A percentile compares a stretch with the other conserved stretches of the same genome.
phyloP scores from a whole-genome alignment of 1,284 basidiomycete genomes.

The Ceratobasidium theobromae region DNA sequence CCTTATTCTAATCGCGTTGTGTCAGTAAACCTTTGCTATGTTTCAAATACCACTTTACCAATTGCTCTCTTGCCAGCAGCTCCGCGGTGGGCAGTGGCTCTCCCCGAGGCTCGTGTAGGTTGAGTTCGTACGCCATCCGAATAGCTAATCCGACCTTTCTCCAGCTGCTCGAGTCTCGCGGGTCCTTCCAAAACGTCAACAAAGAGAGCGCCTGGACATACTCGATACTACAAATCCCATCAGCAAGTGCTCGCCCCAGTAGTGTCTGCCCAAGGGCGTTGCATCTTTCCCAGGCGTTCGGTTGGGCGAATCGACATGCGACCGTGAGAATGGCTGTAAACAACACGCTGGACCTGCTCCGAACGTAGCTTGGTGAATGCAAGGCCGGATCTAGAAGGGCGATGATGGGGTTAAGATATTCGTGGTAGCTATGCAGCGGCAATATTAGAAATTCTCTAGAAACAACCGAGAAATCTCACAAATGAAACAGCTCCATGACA shows the following conservation, averaged over 20 bases:
- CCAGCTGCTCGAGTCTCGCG: conserved; percentile 43
- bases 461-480: conserved; percentile 36
- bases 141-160: conserved; percentile 41
- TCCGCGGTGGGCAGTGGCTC: conserved; percentile 41
- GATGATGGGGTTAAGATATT: conserved; percentile 39
- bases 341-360: conserved; percentile 43
- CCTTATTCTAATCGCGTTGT: conserved; percentile 31
- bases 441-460: neutral
- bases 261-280: conserved; percentile 42
- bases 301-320: conserved; percentile 44
- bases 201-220: conserved; percentile 45
- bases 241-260: conserved; percentile 45
- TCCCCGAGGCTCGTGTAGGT: conserved; percentile 39
- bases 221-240: conserved; percentile 44
- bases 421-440: neutral
- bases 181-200: conserved; percentile 47
- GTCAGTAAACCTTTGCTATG: neutral
- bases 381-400: conserved; percentile 44
- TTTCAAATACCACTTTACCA: conserved; percentile 13
- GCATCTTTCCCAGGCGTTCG: conserved; percentile 43
- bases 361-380: conserved; percentile 43
- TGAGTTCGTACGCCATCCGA: conserved; percentile 45
- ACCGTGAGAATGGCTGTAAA: conserved; percentile 47
- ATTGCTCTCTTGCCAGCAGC: conserved; percentile 38
- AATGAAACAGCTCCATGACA: conserved; percentile 42